Conservation (phyloP, 345 rosid genomes). For the Stellera chamaejasme region DNA sequence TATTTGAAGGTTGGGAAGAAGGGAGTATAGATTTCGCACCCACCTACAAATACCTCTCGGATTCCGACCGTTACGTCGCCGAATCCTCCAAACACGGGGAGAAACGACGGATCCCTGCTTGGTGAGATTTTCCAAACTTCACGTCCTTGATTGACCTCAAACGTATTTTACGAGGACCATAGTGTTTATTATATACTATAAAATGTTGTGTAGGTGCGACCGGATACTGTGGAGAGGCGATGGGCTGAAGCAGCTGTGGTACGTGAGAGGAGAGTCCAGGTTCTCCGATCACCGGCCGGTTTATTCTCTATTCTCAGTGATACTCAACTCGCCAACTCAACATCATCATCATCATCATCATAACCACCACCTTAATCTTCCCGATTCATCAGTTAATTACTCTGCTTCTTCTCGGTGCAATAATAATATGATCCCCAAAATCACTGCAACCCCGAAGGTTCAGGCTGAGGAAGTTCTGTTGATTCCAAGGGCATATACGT, state of each 20-base stretch:
- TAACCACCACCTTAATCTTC: not conserved
- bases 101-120: constrained; percentile 81
- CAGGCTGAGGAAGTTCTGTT: constrained; percentile 76
- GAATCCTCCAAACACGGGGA: constrained; percentile 52
- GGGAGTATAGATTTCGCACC: constrained; percentile 82
- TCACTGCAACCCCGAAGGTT: constrained; percentile 27
- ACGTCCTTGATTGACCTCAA: not conserved
- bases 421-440: too few species aligned
- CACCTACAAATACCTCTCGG: constrained; percentile 67
- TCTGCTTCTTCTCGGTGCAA: too few species aligned
- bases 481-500: constrained; percentile 44
- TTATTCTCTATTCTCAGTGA: constrained; percentile 55
- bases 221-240: constrained; percentile 85
- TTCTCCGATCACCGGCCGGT: constrained; percentile 92
- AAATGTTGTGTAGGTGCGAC: constrained; percentile 53
- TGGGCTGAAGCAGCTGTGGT: constrained; percentile 60
- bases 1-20: constrained; percentile 90
- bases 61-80: constrained; percentile 65
- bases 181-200: too few species aligned
- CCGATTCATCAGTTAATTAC: too few species aligned
- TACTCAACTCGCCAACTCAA: constrained; percentile 19
- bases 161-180: too few species aligned
- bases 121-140: constrained; percentile 52
- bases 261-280: constrained; percentile 71
- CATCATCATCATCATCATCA: constrained; percentile 13